Conservation (phyloP, 495 filamentous ascomycete genomes). For the Aspergillus conjunctus region DNA sequence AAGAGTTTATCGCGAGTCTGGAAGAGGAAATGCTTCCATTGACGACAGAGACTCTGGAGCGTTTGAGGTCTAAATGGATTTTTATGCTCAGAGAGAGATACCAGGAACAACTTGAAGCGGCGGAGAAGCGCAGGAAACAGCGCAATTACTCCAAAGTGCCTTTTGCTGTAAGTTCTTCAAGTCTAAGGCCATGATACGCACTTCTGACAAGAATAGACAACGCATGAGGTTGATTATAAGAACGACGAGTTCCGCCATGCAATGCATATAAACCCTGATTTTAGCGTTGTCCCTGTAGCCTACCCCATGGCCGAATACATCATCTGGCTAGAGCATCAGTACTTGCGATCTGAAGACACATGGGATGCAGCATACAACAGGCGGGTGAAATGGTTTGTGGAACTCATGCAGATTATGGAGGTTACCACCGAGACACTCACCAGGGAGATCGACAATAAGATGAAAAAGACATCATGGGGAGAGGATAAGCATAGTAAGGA, state of each 20-base stretch:
- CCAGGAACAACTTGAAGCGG: not conserved
- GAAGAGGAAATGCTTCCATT: constrained; percentile 4
- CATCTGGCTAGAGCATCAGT: constrained; percentile 4
- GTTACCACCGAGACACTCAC: not conserved
- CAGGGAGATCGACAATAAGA: not conserved
- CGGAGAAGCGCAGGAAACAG: not conserved
- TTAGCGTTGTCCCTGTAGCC: not conserved
- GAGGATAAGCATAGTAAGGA: not conserved
- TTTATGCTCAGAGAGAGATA: not conserved
- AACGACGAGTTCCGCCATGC: not conserved
- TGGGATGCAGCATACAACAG: not conserved
- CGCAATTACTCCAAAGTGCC: not conserved
- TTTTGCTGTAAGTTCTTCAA: not conserved
- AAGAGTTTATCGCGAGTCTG: not conserved
- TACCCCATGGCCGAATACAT: not conserved
- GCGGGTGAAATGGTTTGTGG: constrained; percentile 3
- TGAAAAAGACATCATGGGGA: not conserved
- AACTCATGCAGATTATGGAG: constrained; percentile 6
- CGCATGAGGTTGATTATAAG: not conserved
- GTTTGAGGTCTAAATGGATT: constrained; percentile 1
- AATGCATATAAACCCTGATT: no score
- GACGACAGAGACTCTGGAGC: not conserved
- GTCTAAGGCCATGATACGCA: not conserved
- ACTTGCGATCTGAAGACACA: not conserved
- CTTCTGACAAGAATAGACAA: not conserved